A percentile compares a stretch with the other conserved stretches of the same genome.
phyloP scores from a whole-genome alignment of 2,329 filamentous ascomycete genomes.

The Neopestalotiopsis sp. region DNA sequence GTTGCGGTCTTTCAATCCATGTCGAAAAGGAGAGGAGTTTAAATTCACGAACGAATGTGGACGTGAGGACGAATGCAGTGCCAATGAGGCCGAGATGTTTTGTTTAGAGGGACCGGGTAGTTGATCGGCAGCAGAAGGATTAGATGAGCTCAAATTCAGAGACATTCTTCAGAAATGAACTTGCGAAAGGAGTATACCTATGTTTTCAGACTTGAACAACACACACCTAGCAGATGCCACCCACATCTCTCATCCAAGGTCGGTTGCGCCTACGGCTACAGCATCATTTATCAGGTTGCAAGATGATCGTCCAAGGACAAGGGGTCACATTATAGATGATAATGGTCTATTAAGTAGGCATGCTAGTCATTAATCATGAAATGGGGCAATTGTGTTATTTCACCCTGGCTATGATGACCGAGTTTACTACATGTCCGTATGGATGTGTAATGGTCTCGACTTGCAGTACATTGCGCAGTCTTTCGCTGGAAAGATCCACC shows the following conservation, averaged over 20 bases:
- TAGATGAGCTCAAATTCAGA: not conserved
- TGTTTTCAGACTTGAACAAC: no score
- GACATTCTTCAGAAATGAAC: not conserved
- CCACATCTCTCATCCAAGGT: no score
- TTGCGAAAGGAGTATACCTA: not conserved
- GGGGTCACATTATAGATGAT: no score
- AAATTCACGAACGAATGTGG: not conserved
- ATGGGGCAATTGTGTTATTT: not conserved
- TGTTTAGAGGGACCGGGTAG: not conserved
- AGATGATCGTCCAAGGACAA: no score
- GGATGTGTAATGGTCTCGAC: slow-evolving; percentile 52
- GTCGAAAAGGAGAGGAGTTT: not conserved
- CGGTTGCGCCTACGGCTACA: no score
- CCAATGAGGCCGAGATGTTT: not conserved
- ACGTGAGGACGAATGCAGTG: not conserved
- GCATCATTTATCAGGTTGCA: no score
- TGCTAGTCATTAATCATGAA: not conserved
- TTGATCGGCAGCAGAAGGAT: not conserved
- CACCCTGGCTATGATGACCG: slow-evolving; percentile 44
- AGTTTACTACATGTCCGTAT: slow-evolving; percentile 55
- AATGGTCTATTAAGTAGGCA: no score
- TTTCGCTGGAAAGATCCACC: slow-evolving; percentile 43
- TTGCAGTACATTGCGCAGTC: slow-evolving; percentile 39
- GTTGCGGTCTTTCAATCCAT: not conserved
- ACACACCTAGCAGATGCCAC: no score